These are phyloP conservation scores for Taiozyma sp. DNA, from an alignment of 1,139 yeast genomes.

Conservation along the genomic window DNA sequence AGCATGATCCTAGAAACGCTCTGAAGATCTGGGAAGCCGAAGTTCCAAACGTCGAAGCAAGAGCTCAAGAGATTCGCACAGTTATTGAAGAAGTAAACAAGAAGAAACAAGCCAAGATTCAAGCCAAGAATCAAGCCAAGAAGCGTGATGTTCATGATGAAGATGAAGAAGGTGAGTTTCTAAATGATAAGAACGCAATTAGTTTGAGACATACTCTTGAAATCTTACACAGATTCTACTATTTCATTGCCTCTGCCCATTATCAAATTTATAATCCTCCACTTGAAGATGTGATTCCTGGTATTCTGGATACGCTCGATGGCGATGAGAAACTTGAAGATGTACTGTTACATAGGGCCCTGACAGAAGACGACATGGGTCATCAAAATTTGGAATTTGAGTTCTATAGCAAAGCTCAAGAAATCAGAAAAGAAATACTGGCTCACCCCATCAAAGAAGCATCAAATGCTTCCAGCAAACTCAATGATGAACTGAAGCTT, in stretches of 20 bases:
- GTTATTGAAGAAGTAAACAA: constrained; percentile 1
- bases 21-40: constrained; percentile 39
- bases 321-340: constrained; percentile 3
- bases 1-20: constrained; percentile 47
- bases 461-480: constrained; percentile 24
- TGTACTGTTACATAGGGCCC: constrained; percentile 11
- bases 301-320: constrained; percentile 1
- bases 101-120: background rate
- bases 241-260: constrained; percentile 77
- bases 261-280: constrained; percentile 31
- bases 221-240: constrained; percentile 67
- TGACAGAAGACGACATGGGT: constrained; percentile 15
- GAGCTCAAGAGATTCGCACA: constrained; percentile 9
- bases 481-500: constrained; percentile 21
- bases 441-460: constrained; percentile 34
- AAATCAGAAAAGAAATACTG: constrained; percentile 48
- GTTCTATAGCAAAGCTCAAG: constrained; percentile 63
- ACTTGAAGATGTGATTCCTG: constrained; percentile 11
- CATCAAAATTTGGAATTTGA: constrained; percentile 36
- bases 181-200: constrained; percentile 14
- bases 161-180: background rate
- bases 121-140: background rate
- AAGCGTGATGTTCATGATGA: background rate
- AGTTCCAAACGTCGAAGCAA: constrained; percentile 23
- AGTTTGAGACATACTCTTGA: constrained; percentile 33